Evolutionary conservation across 495 filamentous ascomycete genomes (phyloP).

Genomic region (Aspergillus cavernicola): DNA sequence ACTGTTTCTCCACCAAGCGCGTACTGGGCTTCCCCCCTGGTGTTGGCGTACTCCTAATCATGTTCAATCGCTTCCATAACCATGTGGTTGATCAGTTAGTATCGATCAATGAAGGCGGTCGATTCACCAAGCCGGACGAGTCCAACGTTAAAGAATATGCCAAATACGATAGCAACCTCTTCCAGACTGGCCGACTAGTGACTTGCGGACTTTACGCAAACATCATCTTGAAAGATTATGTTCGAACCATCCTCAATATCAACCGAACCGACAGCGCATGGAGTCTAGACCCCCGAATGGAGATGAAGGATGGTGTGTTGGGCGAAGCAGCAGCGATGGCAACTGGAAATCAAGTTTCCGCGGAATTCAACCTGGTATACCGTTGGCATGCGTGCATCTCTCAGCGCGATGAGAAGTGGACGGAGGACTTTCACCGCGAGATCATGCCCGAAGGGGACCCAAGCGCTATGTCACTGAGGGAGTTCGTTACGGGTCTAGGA

Average conservation of each 20-base stretch:
- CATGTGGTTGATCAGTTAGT: constrained; percentile 60
- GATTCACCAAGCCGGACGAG: constrained; percentile 52
- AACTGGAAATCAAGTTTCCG: constrained; percentile 70
- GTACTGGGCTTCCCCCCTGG: constrained; percentile 81
- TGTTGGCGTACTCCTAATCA: constrained; percentile 70
- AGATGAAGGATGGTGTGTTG: constrained; percentile 41
- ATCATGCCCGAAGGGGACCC: constrained; percentile 57
- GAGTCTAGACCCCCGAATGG: constrained; percentile 70
- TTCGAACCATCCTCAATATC: constrained; percentile 74
- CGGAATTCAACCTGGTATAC: constrained; percentile 75
- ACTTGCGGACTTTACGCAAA: constrained; percentile 78
- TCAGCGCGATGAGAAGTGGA: constrained; percentile 69
- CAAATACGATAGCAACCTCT: constrained; percentile 72
- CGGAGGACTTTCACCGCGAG: constrained; percentile 57
- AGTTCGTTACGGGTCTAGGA: constrained; percentile 57
- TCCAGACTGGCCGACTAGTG: constrained; percentile 69
- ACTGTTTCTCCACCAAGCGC: constrained; percentile 74
- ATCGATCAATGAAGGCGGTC: constrained; percentile 55
- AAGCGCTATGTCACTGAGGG: constrained; percentile 43
- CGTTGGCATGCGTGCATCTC: constrained; percentile 79
- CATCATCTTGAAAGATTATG: constrained; percentile 73
- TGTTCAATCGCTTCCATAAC: constrained; percentile 76
- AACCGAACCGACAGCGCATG: constrained; percentile 68
- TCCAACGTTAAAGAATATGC: constrained; percentile 48
- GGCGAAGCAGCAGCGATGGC: constrained; percentile 35